A percentile compares a stretch with the other conserved stretches of the same genome.
Evolutionary conservation across 164 flowering plant species (phyloP).

Genomic region (Kalanchoe fedtschenkoi): DNA sequence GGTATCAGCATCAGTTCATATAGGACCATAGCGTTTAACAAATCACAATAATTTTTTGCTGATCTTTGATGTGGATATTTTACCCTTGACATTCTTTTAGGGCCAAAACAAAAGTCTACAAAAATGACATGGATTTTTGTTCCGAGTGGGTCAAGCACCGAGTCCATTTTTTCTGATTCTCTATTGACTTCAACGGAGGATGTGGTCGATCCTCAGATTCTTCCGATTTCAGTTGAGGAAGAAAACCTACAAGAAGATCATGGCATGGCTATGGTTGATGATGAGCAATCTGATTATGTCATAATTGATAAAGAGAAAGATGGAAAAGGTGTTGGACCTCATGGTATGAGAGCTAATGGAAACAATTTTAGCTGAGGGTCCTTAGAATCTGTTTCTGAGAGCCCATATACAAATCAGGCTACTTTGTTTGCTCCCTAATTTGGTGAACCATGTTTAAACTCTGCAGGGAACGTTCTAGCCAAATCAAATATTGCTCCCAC

Average conservation of each 20-base stretch:
- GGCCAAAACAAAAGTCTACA: background rate
- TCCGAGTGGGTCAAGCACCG: background rate
- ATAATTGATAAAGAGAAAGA: background rate
- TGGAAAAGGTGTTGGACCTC: background rate
- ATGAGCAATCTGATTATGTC: background rate
- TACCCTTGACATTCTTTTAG: background rate
- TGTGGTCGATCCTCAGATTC: background rate
- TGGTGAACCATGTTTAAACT: background rate
- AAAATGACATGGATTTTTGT: background rate
- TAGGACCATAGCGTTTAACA: background rate
- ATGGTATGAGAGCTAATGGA: background rate
- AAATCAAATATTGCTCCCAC: background rate
- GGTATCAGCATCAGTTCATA: background rate
- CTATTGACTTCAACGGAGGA: background rate
- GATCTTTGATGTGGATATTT: background rate
- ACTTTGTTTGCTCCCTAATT: background rate
- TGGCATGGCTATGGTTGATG: background rate
- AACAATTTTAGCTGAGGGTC: background rate
- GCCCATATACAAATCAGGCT: background rate
- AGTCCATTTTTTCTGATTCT: background rate
- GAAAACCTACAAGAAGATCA: background rate
- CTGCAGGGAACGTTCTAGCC: background rate
- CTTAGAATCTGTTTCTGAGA: background rate
- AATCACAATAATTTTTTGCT: background rate
- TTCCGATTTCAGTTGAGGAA: background rate